Conservation (phyloP, 108 stramenopile species). For the Pseudonitzschia multiseries region DNA sequence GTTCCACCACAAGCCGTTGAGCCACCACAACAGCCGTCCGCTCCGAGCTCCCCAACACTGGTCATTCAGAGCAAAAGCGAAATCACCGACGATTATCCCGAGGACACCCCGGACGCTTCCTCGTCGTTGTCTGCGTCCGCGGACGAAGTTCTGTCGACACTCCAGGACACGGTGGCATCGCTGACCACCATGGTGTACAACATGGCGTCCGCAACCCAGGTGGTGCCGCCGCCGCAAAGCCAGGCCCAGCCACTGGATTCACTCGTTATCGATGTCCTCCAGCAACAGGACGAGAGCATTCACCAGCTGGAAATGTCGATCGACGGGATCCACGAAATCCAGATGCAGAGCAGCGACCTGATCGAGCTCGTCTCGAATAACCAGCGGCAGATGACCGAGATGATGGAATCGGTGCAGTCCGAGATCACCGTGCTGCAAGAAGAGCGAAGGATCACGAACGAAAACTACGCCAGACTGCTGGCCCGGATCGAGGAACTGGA, state of each 20-base stretch:
- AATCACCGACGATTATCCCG: no score
- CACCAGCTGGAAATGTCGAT: background rate
- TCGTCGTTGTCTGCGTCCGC: background rate
- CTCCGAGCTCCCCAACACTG: background rate
- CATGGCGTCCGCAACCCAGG: background rate
- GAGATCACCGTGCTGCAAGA: slow-evolving; percentile 2
- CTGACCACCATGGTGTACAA: background rate
- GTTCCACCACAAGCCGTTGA: background rate
- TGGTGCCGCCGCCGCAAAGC: background rate
- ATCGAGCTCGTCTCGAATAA: slow-evolving; percentile 14
- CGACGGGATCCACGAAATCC: slow-evolving; percentile 7
- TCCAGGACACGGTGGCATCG: slow-evolving; percentile 3
- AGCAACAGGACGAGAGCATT: slow-evolving; percentile 11
- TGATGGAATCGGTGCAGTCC: slow-evolving; percentile 13
- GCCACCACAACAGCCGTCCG: background rate
- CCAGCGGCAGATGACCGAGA: slow-evolving; percentile 13
- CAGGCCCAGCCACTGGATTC: slow-evolving; percentile 13
- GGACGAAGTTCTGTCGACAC: slow-evolving; percentile 3
- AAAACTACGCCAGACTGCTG: background rate
- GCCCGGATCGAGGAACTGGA: background rate
- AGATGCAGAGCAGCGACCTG: slow-evolving; percentile 16
- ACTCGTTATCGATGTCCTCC: slow-evolving; percentile 9
- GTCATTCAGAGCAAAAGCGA: background rate
- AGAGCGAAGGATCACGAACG: background rate
- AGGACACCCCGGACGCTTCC: no score